Evolutionary conservation across 2,329 filamentous ascomycete genomes (phyloP), one percentile per base, ranked within the genome.

Genomic region (Ilyonectria sp.): DNA sequence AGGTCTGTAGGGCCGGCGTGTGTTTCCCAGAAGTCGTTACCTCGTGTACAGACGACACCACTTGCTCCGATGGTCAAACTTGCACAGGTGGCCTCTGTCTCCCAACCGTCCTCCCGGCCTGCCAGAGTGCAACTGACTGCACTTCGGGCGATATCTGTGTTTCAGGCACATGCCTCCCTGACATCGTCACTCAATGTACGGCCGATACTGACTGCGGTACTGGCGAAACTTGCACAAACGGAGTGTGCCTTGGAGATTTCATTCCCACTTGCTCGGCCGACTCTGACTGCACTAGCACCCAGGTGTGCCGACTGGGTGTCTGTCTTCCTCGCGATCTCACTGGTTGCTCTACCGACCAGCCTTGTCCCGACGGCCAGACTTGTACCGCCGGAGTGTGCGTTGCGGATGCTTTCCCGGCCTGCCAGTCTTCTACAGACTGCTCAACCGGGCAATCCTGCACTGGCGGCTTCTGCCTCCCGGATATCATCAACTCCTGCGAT

Each of bases 261-360:
- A 23, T 65, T 1, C 44, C 63, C 15, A 19, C 57, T 6, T 65
- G 63, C 26, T 44, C 52, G 2, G n/a, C 44, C 3, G 63, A 60
- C 11, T 31, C 52, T 13, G 26, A 60, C 9, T 65, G 63, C 21
- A 29, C 50, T 13, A 53, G 57, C 4, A 60, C 52, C 2, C 43
- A 60, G 29, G 63, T 65, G 4, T 65, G 63, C 13, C 31, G 57
- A 23, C 49, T 65, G 7, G 46, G 44, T 26, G 57, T 65, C 8
- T 65, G 63, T 21, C 56, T 65, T 9, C 63, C 63, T 19, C 63
- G 63, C 26, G 57, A 56, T 15, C 63, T 65, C 11, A 19, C 19
- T 10, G 26, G 50, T 8, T 65, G 63, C 5, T 35, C 57, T 21
- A 29, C 23, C 9, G 44, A 46, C 4, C 15, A 50, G 11, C 13